Percentiles rank a stretch among this genome's conserved stretches.
These are phyloP conservation scores for Solanum bulbocastanum DNA, from an alignment of 257 asterid species.

Conservation along the genomic window DNA sequence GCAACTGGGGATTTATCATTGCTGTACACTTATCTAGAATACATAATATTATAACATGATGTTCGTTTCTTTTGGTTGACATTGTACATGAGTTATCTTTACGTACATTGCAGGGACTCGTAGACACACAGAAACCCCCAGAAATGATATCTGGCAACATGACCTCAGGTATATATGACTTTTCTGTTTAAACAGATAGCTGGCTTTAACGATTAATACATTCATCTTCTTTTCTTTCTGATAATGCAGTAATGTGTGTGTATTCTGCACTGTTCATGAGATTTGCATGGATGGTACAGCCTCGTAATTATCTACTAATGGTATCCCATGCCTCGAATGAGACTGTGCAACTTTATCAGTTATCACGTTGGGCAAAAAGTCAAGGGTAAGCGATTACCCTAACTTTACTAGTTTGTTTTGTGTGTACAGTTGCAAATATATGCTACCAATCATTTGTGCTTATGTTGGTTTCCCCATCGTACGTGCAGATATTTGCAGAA, in stretches of 20 bases:
- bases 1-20: constrained; percentile 60
- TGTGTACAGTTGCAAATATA: background rate
- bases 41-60: background rate
- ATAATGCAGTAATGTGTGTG: background rate
- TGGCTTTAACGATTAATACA: background rate
- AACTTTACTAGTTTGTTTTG: background rate
- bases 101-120: constrained; percentile 49
- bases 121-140: constrained; percentile 88
- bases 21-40: constrained; percentile 31
- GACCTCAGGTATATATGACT: constrained; percentile 61
- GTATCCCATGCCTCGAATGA: background rate
- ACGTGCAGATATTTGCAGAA: background rate
- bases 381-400: background rate
- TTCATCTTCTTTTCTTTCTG: background rate
- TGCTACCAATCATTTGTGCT: background rate
- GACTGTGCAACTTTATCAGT: background rate
- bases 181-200: background rate
- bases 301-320: background rate
- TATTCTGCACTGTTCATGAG: background rate
- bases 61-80: background rate
- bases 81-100: background rate
- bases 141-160: constrained; percentile 92
- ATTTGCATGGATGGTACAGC: background rate
- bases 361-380: background rate
- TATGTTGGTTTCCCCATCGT: background rate